Percentiles rank a stretch among this genome's conserved stretches.
Evolutionary conservation across 176 grass and related monocot species (phyloP).

Genomic region (Secale cereale): DNA sequence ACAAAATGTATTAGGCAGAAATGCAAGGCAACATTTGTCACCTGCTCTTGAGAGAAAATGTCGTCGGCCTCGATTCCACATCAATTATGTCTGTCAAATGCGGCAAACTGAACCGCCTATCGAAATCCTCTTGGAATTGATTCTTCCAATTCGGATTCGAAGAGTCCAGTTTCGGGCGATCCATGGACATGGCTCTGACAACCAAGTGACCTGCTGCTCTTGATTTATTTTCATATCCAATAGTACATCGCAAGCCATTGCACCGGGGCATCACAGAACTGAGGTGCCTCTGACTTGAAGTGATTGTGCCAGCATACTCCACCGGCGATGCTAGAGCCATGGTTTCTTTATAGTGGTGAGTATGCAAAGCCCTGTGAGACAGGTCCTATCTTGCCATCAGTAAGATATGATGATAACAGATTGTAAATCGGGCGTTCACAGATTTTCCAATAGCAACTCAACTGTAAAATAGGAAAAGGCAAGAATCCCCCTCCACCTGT

Average conservation of each 20-base stretch:
- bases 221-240: constrained; percentile 16
- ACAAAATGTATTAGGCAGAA: neutral
- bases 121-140: constrained; percentile 80
- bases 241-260: neutral
- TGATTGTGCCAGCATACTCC: constrained; percentile 26
- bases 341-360: constrained; percentile 14
- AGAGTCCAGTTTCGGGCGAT: constrained; percentile 49
- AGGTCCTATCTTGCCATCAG: constrained; percentile 23
- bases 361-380: constrained; percentile 7
- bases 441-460: neutral
- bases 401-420: neutral
- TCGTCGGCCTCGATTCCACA: constrained; percentile 66
- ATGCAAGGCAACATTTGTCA: constrained; percentile 5
- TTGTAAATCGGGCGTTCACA: neutral
- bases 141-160: constrained; percentile 70
- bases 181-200: constrained; percentile 35
- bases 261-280: neutral
- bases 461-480: neutral
- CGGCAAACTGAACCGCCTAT: constrained; percentile 75
- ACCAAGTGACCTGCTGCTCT: constrained; percentile 16
- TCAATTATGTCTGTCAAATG: constrained; percentile 84
- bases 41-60: constrained; percentile 90
- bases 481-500: neutral
- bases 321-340: constrained; percentile 52
- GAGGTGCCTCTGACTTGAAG: constrained; percentile 9